Conservation (phyloP, 805 yeast genomes). For the Ogataea kodamae region DNA sequence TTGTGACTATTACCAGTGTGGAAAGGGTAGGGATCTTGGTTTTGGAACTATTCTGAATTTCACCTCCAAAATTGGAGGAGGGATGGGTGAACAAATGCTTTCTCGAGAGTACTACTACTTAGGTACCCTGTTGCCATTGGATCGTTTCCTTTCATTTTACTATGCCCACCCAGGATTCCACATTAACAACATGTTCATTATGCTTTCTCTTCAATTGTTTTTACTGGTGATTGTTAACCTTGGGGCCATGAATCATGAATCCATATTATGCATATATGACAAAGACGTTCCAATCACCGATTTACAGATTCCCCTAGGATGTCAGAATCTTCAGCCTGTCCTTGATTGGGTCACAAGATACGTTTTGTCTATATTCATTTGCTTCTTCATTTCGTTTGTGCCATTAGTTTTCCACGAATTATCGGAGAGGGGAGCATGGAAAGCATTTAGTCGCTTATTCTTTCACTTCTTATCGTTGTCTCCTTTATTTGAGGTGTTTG, state of each 20-base stretch:
- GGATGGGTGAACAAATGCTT: conserved; percentile 95
- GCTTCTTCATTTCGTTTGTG: conserved; percentile 86
- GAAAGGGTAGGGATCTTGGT: conserved; percentile 94
- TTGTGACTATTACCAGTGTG: conserved; percentile 94
- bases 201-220: conserved; percentile 81
- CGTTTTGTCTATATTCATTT: conserved; percentile 85
- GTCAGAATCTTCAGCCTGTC: conserved; percentile 84
- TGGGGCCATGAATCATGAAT: conserved; percentile 74
- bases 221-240: conserved; percentile 75
- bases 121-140: conserved; percentile 86
- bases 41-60: conserved; percentile 89
- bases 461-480: conserved; percentile 79
- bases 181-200: conserved; percentile 82
- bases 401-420: conserved; percentile 86
- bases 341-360: conserved; percentile 86
- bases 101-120: conserved; percentile 89
- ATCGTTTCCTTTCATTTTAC: conserved; percentile 85
- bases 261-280: conserved; percentile 64
- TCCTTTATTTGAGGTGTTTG: conserved; percentile 92
- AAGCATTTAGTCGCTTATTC: conserved; percentile 65
- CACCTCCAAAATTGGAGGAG: conserved; percentile 95
- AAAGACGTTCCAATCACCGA: conserved; percentile 70
- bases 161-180: conserved; percentile 98
- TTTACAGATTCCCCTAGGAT: conserved; percentile 71
- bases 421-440: conserved; percentile 79